A percentile compares a stretch with the other conserved stretches of the same genome.
phyloP scores from a whole-genome alignment of 495 filamentous ascomycete genomes.

The Endocarpon pusillum region DNA sequence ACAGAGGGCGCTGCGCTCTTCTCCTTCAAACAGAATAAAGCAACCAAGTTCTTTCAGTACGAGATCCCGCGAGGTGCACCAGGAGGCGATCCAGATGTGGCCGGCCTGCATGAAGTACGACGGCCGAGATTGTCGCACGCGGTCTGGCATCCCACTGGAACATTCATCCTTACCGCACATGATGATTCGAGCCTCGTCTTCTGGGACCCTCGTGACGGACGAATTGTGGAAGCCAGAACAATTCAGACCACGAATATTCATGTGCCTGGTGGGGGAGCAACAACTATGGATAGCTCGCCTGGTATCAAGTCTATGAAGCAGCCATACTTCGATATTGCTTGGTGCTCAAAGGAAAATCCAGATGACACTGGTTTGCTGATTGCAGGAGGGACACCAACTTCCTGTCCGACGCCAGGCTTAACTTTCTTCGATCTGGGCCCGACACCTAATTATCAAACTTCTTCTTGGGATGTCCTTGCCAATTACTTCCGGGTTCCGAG shows the following conservation, averaged over 20 bases:
- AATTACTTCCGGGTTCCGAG: slow-evolving; percentile 61
- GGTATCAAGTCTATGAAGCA: slow-evolving; percentile 39
- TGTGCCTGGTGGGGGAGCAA: slow-evolving; percentile 32
- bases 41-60: slow-evolving; percentile 68
- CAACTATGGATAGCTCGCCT: slow-evolving; percentile 19
- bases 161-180: slow-evolving; percentile 72
- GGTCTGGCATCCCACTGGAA: slow-evolving; percentile 88
- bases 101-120: slow-evolving; percentile 29
- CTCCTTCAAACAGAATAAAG: slow-evolving; percentile 74
- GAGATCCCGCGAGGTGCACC: slow-evolving; percentile 65
- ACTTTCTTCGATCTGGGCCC: slow-evolving; percentile 78
- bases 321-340: slow-evolving; percentile 59
- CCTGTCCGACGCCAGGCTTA: slow-evolving; percentile 50
- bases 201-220: slow-evolving; percentile 88
- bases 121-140: slow-evolving; percentile 61
- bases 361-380: slow-evolving; percentile 85
- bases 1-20: slow-evolving; percentile 73
- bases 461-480: slow-evolving; percentile 65
- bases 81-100: slow-evolving; percentile 54
- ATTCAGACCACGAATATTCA: slow-evolving; percentile 56
- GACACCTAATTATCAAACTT: slow-evolving; percentile 81
- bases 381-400: slow-evolving; percentile 55
- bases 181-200: slow-evolving; percentile 82
- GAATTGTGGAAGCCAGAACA: slow-evolving; percentile 67
- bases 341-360: slow-evolving; percentile 83